Conservation (phyloP, 148 eudicot genomes). For the Dysphania ambrosioides region DNA sequence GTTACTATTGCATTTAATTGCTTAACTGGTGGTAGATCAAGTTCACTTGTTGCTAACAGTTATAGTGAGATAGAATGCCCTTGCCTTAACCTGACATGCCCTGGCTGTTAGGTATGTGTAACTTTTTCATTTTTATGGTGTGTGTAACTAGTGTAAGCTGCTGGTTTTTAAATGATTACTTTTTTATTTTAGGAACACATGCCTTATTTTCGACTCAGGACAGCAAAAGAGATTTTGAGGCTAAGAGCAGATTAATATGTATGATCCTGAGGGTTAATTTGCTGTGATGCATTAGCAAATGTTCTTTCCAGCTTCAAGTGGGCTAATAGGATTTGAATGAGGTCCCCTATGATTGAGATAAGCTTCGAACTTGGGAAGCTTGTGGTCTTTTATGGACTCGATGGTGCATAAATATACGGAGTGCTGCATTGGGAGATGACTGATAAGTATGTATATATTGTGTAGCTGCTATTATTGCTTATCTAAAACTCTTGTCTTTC, state of each 20-base stretch:
- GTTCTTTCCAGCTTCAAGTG: neutral
- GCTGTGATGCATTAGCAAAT: neutral
- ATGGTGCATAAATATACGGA: neutral
- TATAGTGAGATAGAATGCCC: neutral
- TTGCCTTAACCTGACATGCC: neutral
- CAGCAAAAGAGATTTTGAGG: constrained; percentile 80
- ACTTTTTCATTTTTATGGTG: neutral
- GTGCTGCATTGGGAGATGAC: neutral
- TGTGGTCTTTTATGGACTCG: neutral
- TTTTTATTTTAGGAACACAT: constrained; percentile 53
- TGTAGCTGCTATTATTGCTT: constrained; percentile 10
- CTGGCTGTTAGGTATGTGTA: neutral
- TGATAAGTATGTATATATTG: constrained; percentile 12
- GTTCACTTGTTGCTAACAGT: neutral
- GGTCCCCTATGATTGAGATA: neutral
- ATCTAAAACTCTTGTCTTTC: neutral
- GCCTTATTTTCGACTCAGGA: constrained; percentile 84
- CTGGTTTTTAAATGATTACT: neutral
- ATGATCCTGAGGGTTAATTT: constrained; percentile 5
- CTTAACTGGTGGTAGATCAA: neutral
- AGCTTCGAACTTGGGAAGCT: neutral
- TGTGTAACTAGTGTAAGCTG: neutral
- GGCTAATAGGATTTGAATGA: neutral
- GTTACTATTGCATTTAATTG: neutral
- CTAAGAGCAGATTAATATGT: constrained; percentile 60